Evolutionary conservation across 345 rosid species (phyloP), one percentile per base, ranked within the genome.

Genomic region (Nephelium lappaceum): DNA sequence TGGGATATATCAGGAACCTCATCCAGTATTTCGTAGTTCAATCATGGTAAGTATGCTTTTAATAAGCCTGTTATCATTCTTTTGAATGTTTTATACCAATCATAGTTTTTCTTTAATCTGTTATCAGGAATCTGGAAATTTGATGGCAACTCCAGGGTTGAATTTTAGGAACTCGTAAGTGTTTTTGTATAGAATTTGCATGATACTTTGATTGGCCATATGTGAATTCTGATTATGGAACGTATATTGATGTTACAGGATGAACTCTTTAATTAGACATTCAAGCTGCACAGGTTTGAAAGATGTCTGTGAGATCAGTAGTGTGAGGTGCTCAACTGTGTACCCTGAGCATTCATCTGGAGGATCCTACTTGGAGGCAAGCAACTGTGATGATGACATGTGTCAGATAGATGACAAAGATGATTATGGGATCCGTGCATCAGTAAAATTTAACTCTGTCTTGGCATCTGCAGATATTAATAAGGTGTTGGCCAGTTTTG

Each of bases 351-450:
- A 81, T 74, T 84, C 78, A 63, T 74, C 75, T 73, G 82, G 77
- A 78, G 86, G 85, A 78, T 77, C 86, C 23, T 68, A 45, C 71
- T 88, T 91, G 91, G 82, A 77, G 77, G 78, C 79, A 76, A 84
- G 78, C 27, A 80, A 78, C 78, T 81, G 81, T 74, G 87, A 85
- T 64, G 93, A 91, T 80, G 95, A 91, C 79, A 88, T 92, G 92
- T 95, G 97, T 81, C 95, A 81, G 88, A 84, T 90, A 31, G 97
- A 90, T 84, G 93, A 89, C 79, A 86, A 84, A 75, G 93, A 90
- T 82, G 98, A 91, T 86, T 85, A 91, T 82, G 81, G 84, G 53
- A 82, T 83, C 81, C 76, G 83, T 27, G 67, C 82, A 76, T 87
- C 97, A 43, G 75, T 80, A 67, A 85, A 74, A 73, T 86, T 88